Conservation (phyloP, 371 early-diverging fungal genomes). For the Entomophthora muscae region DNA sequence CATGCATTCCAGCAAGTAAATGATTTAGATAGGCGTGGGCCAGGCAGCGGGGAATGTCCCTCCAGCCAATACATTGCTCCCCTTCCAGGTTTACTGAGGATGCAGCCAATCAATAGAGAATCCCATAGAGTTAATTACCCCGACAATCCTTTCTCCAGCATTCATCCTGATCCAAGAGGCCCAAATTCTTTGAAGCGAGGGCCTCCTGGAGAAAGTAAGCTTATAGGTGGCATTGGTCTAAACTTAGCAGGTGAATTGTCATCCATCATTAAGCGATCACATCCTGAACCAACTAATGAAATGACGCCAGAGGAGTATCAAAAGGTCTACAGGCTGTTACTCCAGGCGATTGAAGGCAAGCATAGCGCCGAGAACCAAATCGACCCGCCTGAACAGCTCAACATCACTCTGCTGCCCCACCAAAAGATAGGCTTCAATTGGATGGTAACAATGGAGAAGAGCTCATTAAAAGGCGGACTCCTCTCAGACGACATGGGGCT, state of each 20-base stretch:
- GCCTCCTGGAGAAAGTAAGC: background rate
- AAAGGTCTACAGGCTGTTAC: background rate
- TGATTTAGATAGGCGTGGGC: too few relatives aligned
- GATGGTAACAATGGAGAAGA: constrained; percentile 6
- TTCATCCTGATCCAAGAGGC: background rate
- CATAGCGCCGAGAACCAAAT: background rate
- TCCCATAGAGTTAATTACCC: too few relatives aligned
- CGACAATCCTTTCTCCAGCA: background rate
- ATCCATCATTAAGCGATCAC: background rate
- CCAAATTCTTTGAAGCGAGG: background rate
- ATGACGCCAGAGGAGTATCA: background rate
- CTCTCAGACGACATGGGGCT: constrained; percentile 79
- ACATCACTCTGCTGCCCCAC: background rate
- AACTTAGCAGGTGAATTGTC: background rate
- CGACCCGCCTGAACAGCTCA: background rate
- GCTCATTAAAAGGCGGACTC: constrained; percentile 37
- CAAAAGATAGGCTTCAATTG: constrained; percentile 1
- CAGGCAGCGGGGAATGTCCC: too few relatives aligned
- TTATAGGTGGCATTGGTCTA: background rate
- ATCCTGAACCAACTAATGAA: background rate
- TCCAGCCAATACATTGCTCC: too few relatives aligned
- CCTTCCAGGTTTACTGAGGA: too few relatives aligned
- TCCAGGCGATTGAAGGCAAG: background rate
- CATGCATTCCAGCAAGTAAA: too few relatives aligned
- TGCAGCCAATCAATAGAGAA: too few relatives aligned